phyloP scores from a whole-genome alignment of 345 rosid genomes.

The Murraya koenigii region DNA sequence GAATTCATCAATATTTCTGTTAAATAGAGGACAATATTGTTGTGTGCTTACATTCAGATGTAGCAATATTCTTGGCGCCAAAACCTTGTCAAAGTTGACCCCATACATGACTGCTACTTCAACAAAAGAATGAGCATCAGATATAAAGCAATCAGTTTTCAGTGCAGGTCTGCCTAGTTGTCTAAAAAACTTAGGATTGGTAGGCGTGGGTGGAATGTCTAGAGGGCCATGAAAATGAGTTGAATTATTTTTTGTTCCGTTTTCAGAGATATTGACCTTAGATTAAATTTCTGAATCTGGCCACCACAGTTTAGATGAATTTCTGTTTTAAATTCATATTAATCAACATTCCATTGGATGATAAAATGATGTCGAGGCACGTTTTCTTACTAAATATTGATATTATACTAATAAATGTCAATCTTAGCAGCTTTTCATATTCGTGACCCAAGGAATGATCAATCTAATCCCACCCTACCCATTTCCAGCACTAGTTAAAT shows the following conservation, averaged over 20 bases:
- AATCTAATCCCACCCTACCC: not conserved
- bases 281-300: not conserved
- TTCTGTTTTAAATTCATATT: not conserved
- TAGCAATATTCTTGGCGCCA: not conserved
- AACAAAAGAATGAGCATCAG: not conserved
- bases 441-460: not conserved
- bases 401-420: not conserved
- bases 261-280: not conserved
- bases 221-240: not conserved
- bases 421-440: not conserved
- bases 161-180: not conserved
- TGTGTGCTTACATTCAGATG: not conserved
- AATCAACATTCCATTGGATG: not conserved
- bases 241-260: not conserved
- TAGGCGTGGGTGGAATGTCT: not conserved
- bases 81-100: not conserved
- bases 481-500: not conserved
- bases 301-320: not conserved
- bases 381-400: not conserved
- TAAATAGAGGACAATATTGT: not conserved
- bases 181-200: not conserved
- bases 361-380: not conserved
- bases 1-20: not conserved
- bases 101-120: not conserved
- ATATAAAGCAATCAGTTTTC: not conserved